Conservation (phyloP, 768 basidiomycete species). For the Lentinula lateritia region DNA sequence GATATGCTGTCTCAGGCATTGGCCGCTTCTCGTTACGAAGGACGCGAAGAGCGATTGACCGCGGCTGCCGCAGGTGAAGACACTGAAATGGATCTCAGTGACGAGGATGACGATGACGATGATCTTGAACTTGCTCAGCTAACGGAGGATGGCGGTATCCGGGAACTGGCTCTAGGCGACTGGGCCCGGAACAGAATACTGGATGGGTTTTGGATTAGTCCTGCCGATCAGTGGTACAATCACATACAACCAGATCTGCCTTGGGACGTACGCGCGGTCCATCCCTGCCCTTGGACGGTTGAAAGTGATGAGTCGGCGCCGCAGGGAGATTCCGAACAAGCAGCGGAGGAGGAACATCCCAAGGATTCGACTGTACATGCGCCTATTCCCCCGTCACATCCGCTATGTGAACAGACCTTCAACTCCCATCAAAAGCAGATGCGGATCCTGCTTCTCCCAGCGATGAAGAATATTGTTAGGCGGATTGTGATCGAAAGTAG, state of each 20-base stretch:
- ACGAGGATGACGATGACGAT: slow-evolving; percentile 39
- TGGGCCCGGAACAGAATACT: slow-evolving; percentile 69
- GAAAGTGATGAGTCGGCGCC: slow-evolving; percentile 13
- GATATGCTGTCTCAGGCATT: slow-evolving; percentile 66
- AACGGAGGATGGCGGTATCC: slow-evolving; percentile 31
- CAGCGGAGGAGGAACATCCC: slow-evolving; percentile 39
- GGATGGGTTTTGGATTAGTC: slow-evolving; percentile 73
- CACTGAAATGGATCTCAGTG: slow-evolving; percentile 8
- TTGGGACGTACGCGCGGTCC: slow-evolving; percentile 24
- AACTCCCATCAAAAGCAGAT: slow-evolving; percentile 54
- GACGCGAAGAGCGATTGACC: slow-evolving; percentile 19
- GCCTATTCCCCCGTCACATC: slow-evolving; percentile 53
- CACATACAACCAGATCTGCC: slow-evolving; percentile 21
- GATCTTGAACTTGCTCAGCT: slow-evolving; percentile 35
- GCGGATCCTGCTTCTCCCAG: slow-evolving; percentile 53
- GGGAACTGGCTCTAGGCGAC: slow-evolving; percentile 58
- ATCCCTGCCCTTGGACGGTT: slow-evolving; percentile 63
- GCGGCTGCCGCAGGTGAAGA: slow-evolving; percentile 26
- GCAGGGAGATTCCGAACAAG: slow-evolving; percentile 15
- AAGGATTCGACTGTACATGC: slow-evolving; percentile 38
- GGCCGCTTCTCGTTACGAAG: slow-evolving; percentile 47
- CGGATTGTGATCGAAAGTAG: slow-evolving; percentile 60
- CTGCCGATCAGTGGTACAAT: slow-evolving; percentile 64
- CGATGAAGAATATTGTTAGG: slow-evolving; percentile 65
- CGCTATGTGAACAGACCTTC: slow-evolving; percentile 62